Conservation (phyloP, 345 rosid species). For the Orychophragmus violaceus region DNA sequence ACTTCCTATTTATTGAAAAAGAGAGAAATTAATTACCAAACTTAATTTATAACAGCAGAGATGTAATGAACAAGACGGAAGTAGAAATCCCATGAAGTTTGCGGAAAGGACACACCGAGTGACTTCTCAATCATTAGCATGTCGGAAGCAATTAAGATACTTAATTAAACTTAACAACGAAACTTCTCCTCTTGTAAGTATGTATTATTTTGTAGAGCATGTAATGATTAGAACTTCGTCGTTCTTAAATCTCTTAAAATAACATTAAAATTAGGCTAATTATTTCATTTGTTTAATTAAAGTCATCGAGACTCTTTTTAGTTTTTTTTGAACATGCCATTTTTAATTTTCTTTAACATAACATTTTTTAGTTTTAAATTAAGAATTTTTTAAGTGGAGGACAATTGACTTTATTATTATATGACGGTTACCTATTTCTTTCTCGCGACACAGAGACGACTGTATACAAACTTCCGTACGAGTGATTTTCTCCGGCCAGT, state of each 20-base stretch:
- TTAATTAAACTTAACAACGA: conserved; percentile 21
- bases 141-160: conserved; percentile 26
- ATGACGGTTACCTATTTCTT: too few relatives aligned
- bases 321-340: too few relatives aligned
- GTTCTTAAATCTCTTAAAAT: background rate
- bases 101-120: conserved; percentile 27
- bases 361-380: background rate
- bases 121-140: conserved; percentile 26
- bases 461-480: too few relatives aligned
- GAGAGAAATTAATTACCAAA: background rate
- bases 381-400: background rate
- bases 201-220: background rate
- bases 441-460: too few relatives aligned
- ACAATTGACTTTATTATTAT: too few relatives aligned
- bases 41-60: background rate
- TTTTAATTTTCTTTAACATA: too few relatives aligned
- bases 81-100: conserved; percentile 25
- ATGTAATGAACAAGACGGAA: background rate
- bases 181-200: conserved; percentile 14
- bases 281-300: background rate
- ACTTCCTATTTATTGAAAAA: background rate
- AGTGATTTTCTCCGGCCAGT: too few relatives aligned
- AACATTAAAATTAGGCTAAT: background rate
- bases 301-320: background rate
- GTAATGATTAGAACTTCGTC: conserved; percentile 17